These are phyloP conservation scores for Diplodia intermedia DNA, from an alignment of 2,329 filamentous ascomycete genomes.

Conservation along the genomic window DNA sequence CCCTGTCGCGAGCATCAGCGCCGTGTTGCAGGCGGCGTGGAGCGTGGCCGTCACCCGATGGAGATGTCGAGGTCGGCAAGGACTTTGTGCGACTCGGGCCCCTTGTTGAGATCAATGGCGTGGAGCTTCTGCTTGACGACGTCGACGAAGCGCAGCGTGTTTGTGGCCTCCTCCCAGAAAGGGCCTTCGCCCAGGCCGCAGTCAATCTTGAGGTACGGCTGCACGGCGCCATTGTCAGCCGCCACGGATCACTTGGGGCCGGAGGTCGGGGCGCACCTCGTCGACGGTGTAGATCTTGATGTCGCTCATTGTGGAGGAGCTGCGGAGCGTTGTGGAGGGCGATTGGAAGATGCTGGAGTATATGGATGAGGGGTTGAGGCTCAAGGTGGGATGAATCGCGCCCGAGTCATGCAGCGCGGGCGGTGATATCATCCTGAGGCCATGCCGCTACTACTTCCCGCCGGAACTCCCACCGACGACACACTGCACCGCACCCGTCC, in stretches of 20 bases:
- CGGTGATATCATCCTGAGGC: constrained; percentile 20
- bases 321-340: neutral
- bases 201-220: constrained; percentile 65
- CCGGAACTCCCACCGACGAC: constrained; percentile 13
- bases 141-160: constrained; percentile 79
- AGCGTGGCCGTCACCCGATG: constrained; percentile 56
- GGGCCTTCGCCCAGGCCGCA: constrained; percentile 77
- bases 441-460: neutral
- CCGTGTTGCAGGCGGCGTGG: constrained; percentile 3
- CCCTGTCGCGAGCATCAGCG: constrained; percentile 37
- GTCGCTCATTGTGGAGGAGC: constrained; percentile 10
- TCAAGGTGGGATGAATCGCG: neutral
- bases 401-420: constrained; percentile 9
- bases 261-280: constrained; percentile 18
- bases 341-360: neutral
- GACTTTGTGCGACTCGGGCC: constrained; percentile 63
- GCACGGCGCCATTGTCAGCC: constrained; percentile 19
- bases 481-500: neutral
- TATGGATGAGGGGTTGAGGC: constrained; percentile 19
- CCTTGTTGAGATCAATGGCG: constrained; percentile 69
- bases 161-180: constrained; percentile 70
- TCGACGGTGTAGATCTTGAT: constrained; percentile 31
- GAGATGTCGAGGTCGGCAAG: constrained; percentile 64
- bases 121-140: constrained; percentile 80
- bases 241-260: neutral